These are phyloP conservation scores for Botrytis deweyae DNA, from an alignment of 2,329 filamentous ascomycete species.

Conservation along the genomic window DNA sequence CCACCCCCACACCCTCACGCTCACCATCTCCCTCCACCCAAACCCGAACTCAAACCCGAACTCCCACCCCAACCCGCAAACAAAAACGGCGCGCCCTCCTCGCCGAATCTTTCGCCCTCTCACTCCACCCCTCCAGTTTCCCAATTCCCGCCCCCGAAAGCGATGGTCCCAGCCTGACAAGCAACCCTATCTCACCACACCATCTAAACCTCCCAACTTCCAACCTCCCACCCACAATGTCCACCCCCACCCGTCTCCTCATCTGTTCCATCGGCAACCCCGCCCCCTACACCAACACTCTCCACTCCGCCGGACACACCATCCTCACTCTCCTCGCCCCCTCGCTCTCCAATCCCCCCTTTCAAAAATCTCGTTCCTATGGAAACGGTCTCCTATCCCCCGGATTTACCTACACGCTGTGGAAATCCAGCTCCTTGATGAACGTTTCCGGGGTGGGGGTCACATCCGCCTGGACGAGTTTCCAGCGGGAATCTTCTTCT, in stretches of 20 bases:
- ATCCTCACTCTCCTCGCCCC: slow-evolving; percentile 59
- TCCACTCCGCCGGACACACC: slow-evolving; percentile 85
- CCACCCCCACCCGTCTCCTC: slow-evolving; percentile 56
- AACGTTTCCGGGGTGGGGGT: slow-evolving; percentile 78
- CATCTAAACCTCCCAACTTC: neutral
- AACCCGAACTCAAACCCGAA: neutral
- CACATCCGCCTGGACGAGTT: slow-evolving; percentile 61
- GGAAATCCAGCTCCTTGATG: slow-evolving; percentile 78
- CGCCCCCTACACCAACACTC: slow-evolving; percentile 68
- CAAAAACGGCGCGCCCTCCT: neutral
- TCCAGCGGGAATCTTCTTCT: slow-evolving; percentile 43
- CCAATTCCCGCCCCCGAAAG: neutral
- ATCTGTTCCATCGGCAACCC: slow-evolving; percentile 89
- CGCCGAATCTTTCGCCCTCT: neutral
- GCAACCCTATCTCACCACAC: neutral
- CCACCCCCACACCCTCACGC: neutral
- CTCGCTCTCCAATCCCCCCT: slow-evolving; percentile 44
- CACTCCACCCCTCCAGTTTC: neutral
- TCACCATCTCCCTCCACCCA: neutral
- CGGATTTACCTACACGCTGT: slow-evolving; percentile 59
- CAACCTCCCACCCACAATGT: slow-evolving; percentile 23
- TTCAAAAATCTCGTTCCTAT: slow-evolving; percentile 47
- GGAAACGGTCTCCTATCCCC: slow-evolving; percentile 51
- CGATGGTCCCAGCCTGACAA: neutral
- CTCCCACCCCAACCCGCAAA: neutral